Evolutionary conservation across 2,329 filamentous ascomycete genomes (phyloP), one percentile per base, ranked within the genome.

Genomic region (Epichloe bromicola): DNA sequence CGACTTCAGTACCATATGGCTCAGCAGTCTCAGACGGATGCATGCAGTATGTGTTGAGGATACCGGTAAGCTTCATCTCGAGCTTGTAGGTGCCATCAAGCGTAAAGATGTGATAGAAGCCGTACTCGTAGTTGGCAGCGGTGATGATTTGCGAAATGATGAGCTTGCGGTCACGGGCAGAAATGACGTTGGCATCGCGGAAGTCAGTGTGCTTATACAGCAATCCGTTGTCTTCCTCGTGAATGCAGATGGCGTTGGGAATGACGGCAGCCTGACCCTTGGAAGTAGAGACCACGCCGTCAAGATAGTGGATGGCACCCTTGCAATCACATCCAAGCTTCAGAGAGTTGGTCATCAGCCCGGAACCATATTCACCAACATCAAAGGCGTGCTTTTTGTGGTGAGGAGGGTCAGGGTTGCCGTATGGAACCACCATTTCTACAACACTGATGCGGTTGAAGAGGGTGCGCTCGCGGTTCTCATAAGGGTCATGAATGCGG

Each of bases 381-480:
- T 86, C 83, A 56, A 86, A 86, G 1, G 82, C 83, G 19, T 79
- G 77, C 61, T 86, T 86, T 86, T 79, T 72, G 38, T 80, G 79
- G 62, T 79, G 84, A 0, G 82, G 82, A 3, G 71, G 66, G 3
- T 82, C 74, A 5, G 78, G 78, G 56, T 85, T 81, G 3, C 73
- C 80, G 56, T 86, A 87, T 1, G 81, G 81, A 0, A 85, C 81
- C 4, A 79, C 76, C 85, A 88, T 88, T 62, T 88, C 85, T 52
- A 77, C 78, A 45, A 87, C 70, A 19, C 76, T 79, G 50, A 88
- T 67, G 2, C 84, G 75, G 66, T 88, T 83, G 64, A 87, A 77
- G 34, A 87, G 70, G 40, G 76, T 80, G 47, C 82, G 74, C 58
- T 66, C 63, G 15, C 62, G 64, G 23, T 60, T 56, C 54, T 66